Percentiles rank a stretch among this genome's conserved stretches.
phyloP scores from a whole-genome alignment of 2,329 filamentous ascomycete genomes.

The Thelonectria blattea region DNA sequence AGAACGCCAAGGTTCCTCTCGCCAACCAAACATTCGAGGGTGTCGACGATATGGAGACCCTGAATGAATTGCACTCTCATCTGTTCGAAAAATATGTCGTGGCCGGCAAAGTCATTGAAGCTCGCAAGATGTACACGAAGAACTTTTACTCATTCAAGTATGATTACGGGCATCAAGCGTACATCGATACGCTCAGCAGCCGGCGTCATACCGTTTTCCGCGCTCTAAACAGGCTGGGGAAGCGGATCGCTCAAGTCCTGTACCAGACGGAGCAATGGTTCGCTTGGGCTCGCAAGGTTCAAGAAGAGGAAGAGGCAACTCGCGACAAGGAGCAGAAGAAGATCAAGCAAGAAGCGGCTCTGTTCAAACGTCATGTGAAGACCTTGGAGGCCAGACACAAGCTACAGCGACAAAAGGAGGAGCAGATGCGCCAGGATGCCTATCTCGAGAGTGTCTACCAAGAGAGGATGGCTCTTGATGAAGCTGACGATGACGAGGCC shows the following conservation, averaged over 20 bases:
- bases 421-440: constrained; percentile 36
- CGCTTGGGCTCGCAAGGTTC: constrained; percentile 33
- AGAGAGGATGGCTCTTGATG: constrained; percentile 30
- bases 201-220: constrained; percentile 26
- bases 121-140: constrained; percentile 34
- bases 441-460: constrained; percentile 38
- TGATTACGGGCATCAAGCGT: constrained; percentile 37
- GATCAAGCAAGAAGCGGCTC: constrained; percentile 37
- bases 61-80: constrained; percentile 28
- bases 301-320: constrained; percentile 33
- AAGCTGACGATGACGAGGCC: constrained; percentile 29
- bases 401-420: constrained; percentile 31
- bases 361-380: constrained; percentile 38
- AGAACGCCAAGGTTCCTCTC: constrained; percentile 18
- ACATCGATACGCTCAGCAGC: constrained; percentile 36
- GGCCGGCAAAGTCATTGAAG: constrained; percentile 34
- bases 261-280: constrained; percentile 37
- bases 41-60: constrained; percentile 17
- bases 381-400: constrained; percentile 31
- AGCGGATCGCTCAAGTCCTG: constrained; percentile 27
- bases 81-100: constrained; percentile 33
- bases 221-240: constrained; percentile 27
- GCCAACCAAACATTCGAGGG: constrained; percentile 33
- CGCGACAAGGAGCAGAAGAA: constrained; percentile 40
- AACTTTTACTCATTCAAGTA: constrained; percentile 34